Evolutionary conservation across 2,329 filamentous ascomycete species (phyloP), one percentile per base, ranked within the genome.

Genomic region (Colletotrichum limetticola): DNA sequence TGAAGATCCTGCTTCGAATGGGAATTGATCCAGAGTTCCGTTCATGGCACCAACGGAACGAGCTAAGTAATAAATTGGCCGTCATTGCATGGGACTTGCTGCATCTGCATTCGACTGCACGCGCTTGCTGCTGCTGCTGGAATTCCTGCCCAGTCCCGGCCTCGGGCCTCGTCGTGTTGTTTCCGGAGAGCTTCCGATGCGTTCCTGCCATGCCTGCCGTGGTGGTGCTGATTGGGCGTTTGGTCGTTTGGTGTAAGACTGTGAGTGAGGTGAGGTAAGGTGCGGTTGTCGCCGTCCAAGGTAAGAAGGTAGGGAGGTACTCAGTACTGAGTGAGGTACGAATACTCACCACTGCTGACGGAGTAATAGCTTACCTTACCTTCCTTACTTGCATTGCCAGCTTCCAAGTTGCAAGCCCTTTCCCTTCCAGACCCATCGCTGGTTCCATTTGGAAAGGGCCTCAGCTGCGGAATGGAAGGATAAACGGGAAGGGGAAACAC

Each of bases 191-290:
- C 24, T 59, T 30, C 26, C 52, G 26, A 32, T 52, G 59, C 66
- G 66, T 55, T 46, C 66, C 35, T 46, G 30, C 19, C 26, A n/a
- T 53, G 42, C 22, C 26, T 32, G n/a, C 35, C 19, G 22, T 6
- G 14, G 55, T 66, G 46, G 67, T 53, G 67, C 67, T 70, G 26
- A 55, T 70, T 46, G 52, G 19, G 42, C 42, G n/a, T 14, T 52
- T 52, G 46, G 28, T 16, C 19, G 19, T 19, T 26, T n/a, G 35
- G 19, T 4, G 6, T 49, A 19, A 49, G 42, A 49, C 14, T 16
- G 14, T 42, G 42, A 11, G 16, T n/a, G 42, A 49, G 61, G 59
- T 30, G 30, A 32, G 30, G 8, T 32, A 26, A 52, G 59, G 37
- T 35, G 14, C 28, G 28, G 60, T 53, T 35, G 11, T 35, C 26